Conservation (phyloP, 148 eudicot species). For the Chenopodium suecicum region DNA sequence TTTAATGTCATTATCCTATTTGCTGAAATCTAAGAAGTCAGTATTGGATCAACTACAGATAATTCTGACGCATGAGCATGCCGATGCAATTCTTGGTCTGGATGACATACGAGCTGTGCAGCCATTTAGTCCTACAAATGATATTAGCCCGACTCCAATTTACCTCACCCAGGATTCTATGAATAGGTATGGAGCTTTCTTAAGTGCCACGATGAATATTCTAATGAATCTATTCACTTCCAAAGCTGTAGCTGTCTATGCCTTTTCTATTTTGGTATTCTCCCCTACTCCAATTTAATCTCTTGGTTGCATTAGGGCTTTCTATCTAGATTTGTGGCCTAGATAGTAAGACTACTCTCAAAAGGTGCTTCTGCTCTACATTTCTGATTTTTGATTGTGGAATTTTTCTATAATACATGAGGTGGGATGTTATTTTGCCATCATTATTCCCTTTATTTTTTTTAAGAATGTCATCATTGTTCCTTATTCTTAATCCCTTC, state of each 20-base stretch:
- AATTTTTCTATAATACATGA: background rate
- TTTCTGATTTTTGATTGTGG: background rate
- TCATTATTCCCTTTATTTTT: background rate
- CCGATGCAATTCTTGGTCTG: slow-evolving; percentile 96
- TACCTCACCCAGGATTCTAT: slow-evolving; percentile 68
- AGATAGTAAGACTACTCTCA: background rate
- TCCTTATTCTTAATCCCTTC: background rate
- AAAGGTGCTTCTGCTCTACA: background rate
- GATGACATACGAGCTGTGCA: slow-evolving; percentile 90
- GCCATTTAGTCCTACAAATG: slow-evolving; percentile 83
- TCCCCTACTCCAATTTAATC: background rate
- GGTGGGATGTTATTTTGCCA: background rate
- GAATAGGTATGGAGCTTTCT: slow-evolving; percentile 57
- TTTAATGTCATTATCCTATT: background rate
- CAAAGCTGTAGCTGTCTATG: background rate
- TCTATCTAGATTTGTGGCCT: background rate
- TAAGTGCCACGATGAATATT: background rate
- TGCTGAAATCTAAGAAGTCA: slow-evolving; percentile 8
- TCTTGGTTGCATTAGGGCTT: background rate
- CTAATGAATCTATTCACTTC: background rate
- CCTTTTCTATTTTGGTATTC: background rate
- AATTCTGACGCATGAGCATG: slow-evolving; percentile 96
- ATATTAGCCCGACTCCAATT: slow-evolving; percentile 84
- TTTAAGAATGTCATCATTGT: background rate
- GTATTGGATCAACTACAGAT: slow-evolving; percentile 51